phyloP scores from a whole-genome alignment of 2,329 filamentous ascomycete genomes.

The Fusarium luffae region DNA sequence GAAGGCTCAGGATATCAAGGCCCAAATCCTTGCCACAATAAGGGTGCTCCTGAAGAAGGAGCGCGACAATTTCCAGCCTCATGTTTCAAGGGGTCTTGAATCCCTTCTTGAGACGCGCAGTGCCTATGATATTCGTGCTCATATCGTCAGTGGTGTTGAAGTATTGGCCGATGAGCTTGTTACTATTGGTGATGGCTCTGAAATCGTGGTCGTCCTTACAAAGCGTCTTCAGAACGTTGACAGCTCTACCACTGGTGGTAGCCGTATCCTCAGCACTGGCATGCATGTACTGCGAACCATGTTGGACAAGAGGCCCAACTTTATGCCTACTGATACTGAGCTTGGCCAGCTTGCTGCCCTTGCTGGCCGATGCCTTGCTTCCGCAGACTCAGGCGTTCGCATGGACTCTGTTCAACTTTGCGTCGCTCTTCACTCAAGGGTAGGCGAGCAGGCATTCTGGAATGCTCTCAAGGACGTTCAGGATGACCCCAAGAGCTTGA shows the following conservation, averaged over 20 bases:
- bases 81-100: slow-evolving; percentile 74
- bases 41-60: slow-evolving; percentile 77
- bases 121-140: slow-evolving; percentile 73
- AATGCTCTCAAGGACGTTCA: slow-evolving; percentile 70
- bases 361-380: slow-evolving; percentile 68
- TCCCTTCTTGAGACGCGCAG: slow-evolving; percentile 73
- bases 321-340: slow-evolving; percentile 63
- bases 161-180: slow-evolving; percentile 78
- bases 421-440: slow-evolving; percentile 72
- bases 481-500: slow-evolving; percentile 79
- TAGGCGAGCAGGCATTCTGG: slow-evolving; percentile 75
- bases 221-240: slow-evolving; percentile 57
- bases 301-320: slow-evolving; percentile 61
- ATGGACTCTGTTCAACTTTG: slow-evolving; percentile 86
- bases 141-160: slow-evolving; percentile 80
- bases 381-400: slow-evolving; percentile 69
- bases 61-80: slow-evolving; percentile 72
- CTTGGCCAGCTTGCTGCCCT: slow-evolving; percentile 63
- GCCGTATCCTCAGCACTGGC: slow-evolving; percentile 69
- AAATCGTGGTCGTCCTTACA: slow-evolving; percentile 67
- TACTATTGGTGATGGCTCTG: slow-evolving; percentile 69
- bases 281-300: slow-evolving; percentile 71
- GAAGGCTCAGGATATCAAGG: slow-evolving; percentile 77
- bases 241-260: slow-evolving; percentile 58
- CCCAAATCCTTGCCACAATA: slow-evolving; percentile 79